Base-by-base conservation (phyloP, 805 yeast species). In the Priceomyces castillae region DNA sequence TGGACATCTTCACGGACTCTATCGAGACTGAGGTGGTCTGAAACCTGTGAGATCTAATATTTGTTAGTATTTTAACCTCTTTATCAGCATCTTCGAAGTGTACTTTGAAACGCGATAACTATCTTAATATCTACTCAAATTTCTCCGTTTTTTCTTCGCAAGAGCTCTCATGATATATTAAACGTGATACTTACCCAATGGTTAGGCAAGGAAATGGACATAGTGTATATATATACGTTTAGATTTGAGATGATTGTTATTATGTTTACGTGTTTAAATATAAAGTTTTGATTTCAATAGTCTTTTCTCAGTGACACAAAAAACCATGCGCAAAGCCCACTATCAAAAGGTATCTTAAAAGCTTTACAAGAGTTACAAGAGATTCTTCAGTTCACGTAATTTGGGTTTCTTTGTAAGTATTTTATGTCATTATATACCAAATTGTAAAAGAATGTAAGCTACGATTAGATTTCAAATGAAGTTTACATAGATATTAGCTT, bases 11-110 rank as follows among this genome's bases (percentile, higher is more conserved):
- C 59, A 66, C 73, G 61, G 44, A 62, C 50, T 40, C 60, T 48
- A 20, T 53, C 86, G 18, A 77, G 46, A 52, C 69, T 77, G 49
- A 81, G 56, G 43, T 74, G 61, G 37, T 80, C 82, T 28, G 76
- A 48, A 30, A 78, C 48, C 39, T 64, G 72, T 28, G 76, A 52
- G 43, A 71, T 57, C 76, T 70, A 16, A 14, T 3, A 15, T 31
- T 39, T 46, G 49, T 47, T 49, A 52, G 53, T 54, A 56, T 42
- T 16, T 16, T 10, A 19, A 15, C 10, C 26, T 6, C 14, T 10
- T 10, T 28, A n/a, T 28, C 31, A 22, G 9, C 25, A n/a, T n/a
- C n/a, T n/a, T n/a, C n/a, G n/a, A n/a, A n/a, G 26, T 10, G 9
- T 23, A 7, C 26, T 7, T 23, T 7, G 26, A 23, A 23, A 6